Base-by-base conservation (phyloP, 495 filamentous ascomycete genomes). In the Talaromyces trachyspermus region DNA sequence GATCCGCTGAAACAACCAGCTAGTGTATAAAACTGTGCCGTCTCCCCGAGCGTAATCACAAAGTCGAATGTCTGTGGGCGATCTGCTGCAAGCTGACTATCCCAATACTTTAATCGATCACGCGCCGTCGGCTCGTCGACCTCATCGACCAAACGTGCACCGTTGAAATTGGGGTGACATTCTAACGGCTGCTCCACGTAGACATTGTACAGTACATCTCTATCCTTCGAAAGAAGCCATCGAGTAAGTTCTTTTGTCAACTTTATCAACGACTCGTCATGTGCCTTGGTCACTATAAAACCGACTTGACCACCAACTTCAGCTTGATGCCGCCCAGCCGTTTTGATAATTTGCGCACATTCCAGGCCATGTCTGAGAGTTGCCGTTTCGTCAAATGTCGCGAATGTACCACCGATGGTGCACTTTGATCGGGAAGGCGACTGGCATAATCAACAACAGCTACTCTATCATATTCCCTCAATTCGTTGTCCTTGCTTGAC, bases 1-100 rank as follows among this genome's bases (percentile, higher is more conserved):
- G 45, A 97, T 83, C n/a, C 88, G 74, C 72, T 98, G 92, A 62
- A 98, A 98, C 24, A 98, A 71, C 91, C 94, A 98, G 56, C 83
- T 89, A 0, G 92, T 87, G 58, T 95, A 97, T 24, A 98, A 70
- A 24, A 98, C 91, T 0, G 92, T 98, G 11, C 92, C 92, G 59
- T 98, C 92, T 8, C 92, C 92, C 92, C 92, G 3, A 98, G 81
- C 0, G 91, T 94, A 26, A 98, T 72, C 12, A 92, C 83, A 56
- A 98, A 89, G 64, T 98, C 92, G 58, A 96, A 96, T 2, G 79
- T 81, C 50, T 96, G 88, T 1, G 94, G 92, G 40, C 81, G 71
- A 19, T 78, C 75, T 37, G 71, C 68, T 43, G 88, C 95, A 51
- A 96, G 78, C 40, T 84, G 75, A 38, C 83, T 80, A 22, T 77